phyloP scores from a whole-genome alignment of 176 grass and related monocot genomes.

The Cenchrus americanus region DNA sequence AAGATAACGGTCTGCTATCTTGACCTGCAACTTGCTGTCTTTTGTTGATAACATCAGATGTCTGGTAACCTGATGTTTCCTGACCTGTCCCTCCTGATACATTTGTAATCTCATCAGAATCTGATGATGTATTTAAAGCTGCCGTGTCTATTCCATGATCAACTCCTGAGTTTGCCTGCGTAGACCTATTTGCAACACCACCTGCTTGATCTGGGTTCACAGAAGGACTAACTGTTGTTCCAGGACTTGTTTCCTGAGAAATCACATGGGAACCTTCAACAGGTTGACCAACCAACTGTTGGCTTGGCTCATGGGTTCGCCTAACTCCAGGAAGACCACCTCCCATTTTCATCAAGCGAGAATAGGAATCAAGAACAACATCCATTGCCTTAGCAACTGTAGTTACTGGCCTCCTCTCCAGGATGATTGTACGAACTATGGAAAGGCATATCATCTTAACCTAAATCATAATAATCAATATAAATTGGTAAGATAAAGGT shows the following conservation, averaged over 20 bases:
- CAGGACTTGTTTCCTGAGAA: slow-evolving; percentile 42
- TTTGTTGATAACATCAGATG: slow-evolving; percentile 39
- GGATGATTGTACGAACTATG: slow-evolving; percentile 75
- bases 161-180: slow-evolving; percentile 43
- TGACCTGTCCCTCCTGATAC: slow-evolving; percentile 17
- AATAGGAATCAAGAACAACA: slow-evolving; percentile 87
- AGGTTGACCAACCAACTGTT: slow-evolving; percentile 49
- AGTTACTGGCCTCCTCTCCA: slow-evolving; percentile 76
- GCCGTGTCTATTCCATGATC: slow-evolving; percentile 43
- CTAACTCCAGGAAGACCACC: slow-evolving; percentile 47
- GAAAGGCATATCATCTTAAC: slow-evolving; percentile 79
- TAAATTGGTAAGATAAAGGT: background rate
- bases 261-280: slow-evolving; percentile 35
- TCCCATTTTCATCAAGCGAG: slow-evolving; percentile 64
- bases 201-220: slow-evolving; percentile 44
- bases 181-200: slow-evolving; percentile 37
- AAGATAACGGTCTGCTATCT: slow-evolving; percentile 59
- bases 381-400: slow-evolving; percentile 78
- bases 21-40: slow-evolving; percentile 48
- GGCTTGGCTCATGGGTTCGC: slow-evolving; percentile 59
- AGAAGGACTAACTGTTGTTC: slow-evolving; percentile 28
- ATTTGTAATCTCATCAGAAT: slow-evolving; percentile 63
- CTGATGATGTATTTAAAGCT: slow-evolving; percentile 48
- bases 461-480: slow-evolving; percentile 44
- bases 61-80: slow-evolving; percentile 21